Conservation (phyloP, 164 flowering plant species). For the grape (Vitis vinifera) region ASM3070453v1 NC_081806.1:1353001-1353500, state of each 20-base stretch:
- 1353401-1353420: slow-evolving; percentile 76
- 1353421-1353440: slow-evolving; percentile 71
- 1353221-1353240: too few species aligned
- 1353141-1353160: too few species aligned
- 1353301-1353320: background rate
- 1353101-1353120: too few species aligned
- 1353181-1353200: background rate
- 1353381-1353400: slow-evolving; percentile 85
- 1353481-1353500: slow-evolving; percentile 43
- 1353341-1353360: slow-evolving; percentile 48
- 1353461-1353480: slow-evolving; percentile 92
- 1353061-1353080: background rate
- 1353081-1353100: too few species aligned
- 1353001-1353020: slow-evolving; percentile 60
- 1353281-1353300: background rate
- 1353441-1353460: slow-evolving; percentile 66
- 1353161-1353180: background rate
- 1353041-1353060: background rate
- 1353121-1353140: too few species aligned
- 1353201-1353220: background rate
- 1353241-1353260: too few species aligned
- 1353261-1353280: background rate
- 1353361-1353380: slow-evolving; percentile 61
- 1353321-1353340: background rate
- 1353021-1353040: background rate